Evolutionary conservation across 2,329 filamentous ascomycete genomes (phyloP).

Genomic region (Colletotrichum echinochloae): DNA sequence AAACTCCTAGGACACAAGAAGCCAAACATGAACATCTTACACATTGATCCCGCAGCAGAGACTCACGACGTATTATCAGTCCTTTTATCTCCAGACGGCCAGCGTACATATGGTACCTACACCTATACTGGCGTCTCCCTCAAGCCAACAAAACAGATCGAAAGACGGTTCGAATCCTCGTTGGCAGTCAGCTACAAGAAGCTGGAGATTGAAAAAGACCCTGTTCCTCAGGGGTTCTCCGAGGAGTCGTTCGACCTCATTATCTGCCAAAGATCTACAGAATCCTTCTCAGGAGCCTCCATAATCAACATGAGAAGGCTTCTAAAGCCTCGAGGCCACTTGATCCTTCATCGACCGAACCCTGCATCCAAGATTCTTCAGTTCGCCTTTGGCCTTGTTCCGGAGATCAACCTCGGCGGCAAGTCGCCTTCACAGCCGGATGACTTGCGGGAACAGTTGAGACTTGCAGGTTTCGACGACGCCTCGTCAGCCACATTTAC

Average conservation of each 20-base stretch:
- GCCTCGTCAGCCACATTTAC: not conserved
- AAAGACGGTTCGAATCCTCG: not conserved
- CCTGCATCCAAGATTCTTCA: slow-evolving; percentile 6
- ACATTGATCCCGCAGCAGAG: slow-evolving; percentile 7
- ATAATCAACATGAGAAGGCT: slow-evolving; percentile 27
- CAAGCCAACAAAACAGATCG: slow-evolving; percentile 27
- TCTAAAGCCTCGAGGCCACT: slow-evolving; percentile 7
- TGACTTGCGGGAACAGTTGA: not conserved
- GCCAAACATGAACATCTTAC: slow-evolving; percentile 35
- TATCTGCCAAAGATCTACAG: not conserved
- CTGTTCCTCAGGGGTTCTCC: slow-evolving; percentile 40
- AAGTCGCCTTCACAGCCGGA: not conserved
- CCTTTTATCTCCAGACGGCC: not conserved
- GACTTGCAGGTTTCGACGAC: slow-evolving; percentile 21
- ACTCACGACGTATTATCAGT: not conserved
- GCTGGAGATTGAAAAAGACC: slow-evolving; percentile 48
- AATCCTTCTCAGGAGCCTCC: not conserved
- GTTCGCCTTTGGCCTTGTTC: slow-evolving; percentile 5
- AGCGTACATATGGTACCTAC: slow-evolving; percentile 39
- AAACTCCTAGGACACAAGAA: slow-evolving; percentile 44
- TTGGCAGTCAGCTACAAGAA: not conserved
- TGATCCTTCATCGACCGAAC: slow-evolving; percentile 21
- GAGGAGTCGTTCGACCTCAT: slow-evolving; percentile 48
- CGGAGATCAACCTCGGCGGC: not conserved
- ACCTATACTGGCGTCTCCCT: slow-evolving; percentile 47